These are phyloP conservation scores for Boletus subcaerulescens DNA, from an alignment of 768 basidiomycete species.

Conservation along the genomic window DNA sequence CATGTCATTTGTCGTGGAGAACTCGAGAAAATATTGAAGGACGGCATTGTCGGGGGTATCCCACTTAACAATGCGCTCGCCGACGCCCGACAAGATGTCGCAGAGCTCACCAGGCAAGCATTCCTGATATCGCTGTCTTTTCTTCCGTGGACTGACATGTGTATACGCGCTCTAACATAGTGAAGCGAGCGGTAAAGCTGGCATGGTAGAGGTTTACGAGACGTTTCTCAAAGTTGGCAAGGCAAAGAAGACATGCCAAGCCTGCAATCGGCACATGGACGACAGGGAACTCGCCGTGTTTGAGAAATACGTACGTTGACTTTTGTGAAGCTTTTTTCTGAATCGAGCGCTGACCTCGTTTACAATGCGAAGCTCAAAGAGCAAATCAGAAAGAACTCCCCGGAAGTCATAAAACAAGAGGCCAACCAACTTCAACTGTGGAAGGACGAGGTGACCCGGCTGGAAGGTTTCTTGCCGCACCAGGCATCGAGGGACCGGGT, in stretches of 20 bases:
- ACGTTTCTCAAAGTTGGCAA: constrained; percentile 55
- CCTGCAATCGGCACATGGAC: constrained; percentile 70
- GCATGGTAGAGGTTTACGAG: constrained; percentile 49
- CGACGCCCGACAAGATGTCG: constrained; percentile 26
- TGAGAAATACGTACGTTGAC: constrained; percentile 60
- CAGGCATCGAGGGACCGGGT: constrained; percentile 56
- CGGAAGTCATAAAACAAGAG: constrained; percentile 40
- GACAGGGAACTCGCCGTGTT: constrained; percentile 55
- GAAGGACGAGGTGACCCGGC: constrained; percentile 51
- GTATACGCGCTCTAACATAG: constrained; percentile 9
- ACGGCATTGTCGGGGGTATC: constrained; percentile 36
- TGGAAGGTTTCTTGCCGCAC: constrained; percentile 59
- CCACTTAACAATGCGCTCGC: constrained; percentile 49
- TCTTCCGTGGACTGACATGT: not conserved
- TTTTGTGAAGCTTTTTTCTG: not conserved
- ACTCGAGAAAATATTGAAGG: constrained; percentile 45
- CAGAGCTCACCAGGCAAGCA: constrained; percentile 20
- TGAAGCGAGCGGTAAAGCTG: constrained; percentile 24
- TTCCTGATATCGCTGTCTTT: no score
- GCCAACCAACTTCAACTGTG: constrained; percentile 48
- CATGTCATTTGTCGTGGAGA: constrained; percentile 1
- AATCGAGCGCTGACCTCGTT: not conserved
- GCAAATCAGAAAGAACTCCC: constrained; percentile 54
- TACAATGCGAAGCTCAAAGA: constrained; percentile 51
- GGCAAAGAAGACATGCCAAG: constrained; percentile 65